Conservation (phyloP, 164 flowering plant species). For the Aristolochia contorta region DNA sequence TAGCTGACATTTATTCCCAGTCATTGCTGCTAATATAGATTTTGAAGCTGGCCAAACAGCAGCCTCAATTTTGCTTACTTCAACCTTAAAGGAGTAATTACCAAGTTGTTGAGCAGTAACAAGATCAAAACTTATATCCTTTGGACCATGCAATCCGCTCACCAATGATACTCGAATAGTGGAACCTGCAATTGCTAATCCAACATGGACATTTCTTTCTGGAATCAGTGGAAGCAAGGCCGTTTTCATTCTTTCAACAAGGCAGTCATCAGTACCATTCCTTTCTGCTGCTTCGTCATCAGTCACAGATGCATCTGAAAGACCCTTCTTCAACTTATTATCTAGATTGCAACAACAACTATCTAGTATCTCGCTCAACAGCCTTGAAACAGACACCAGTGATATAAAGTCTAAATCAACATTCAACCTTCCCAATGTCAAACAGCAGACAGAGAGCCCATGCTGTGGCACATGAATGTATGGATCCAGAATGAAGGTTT, state of each 20-base stretch:
- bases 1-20: slow-evolving; percentile 16
- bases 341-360: slow-evolving; percentile 21
- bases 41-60: slow-evolving; percentile 48
- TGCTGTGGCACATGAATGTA: slow-evolving; percentile 14
- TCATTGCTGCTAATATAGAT: slow-evolving; percentile 19
- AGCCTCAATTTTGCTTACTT: slow-evolving; percentile 44
- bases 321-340: slow-evolving; percentile 8
- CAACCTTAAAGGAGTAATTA: slow-evolving; percentile 26
- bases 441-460: slow-evolving; percentile 38
- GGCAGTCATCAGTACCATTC: slow-evolving; percentile 17
- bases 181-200: slow-evolving; percentile 54
- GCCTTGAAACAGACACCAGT: slow-evolving; percentile 31
- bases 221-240: slow-evolving; percentile 38
- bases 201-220: slow-evolving; percentile 50
- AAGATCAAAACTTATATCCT: slow-evolving; percentile 9
- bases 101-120: slow-evolving; percentile 12
- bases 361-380: slow-evolving; percentile 38
- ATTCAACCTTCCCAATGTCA: slow-evolving; percentile 60
- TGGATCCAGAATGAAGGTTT: slow-evolving; percentile 31
- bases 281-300: slow-evolving; percentile 18
- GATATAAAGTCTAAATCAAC: slow-evolving; percentile 41
- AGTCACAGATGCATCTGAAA: slow-evolving; percentile 20
- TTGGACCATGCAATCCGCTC: slow-evolving; percentile 19
- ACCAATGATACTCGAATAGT: slow-evolving; percentile 32
- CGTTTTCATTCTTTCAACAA: slow-evolving; percentile 18